Conservation (phyloP, 306 rosid species). For the Alnus glutinosa region DNA sequence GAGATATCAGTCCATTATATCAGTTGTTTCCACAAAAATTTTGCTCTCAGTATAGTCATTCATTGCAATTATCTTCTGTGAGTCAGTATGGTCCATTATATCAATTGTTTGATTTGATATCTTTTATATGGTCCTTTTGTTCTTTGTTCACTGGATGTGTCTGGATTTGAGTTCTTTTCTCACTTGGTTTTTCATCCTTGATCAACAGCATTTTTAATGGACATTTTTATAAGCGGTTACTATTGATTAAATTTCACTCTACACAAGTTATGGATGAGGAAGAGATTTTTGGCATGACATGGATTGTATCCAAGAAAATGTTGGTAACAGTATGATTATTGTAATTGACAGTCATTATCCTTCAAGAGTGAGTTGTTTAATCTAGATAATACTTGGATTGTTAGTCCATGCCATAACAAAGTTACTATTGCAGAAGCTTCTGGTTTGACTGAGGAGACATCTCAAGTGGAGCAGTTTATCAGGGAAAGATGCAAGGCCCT, state of each 20-base stretch:
- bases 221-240: neutral
- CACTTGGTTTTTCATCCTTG: neutral
- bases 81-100: neutral
- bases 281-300: neutral
- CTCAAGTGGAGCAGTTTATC: slow-evolving; percentile 73
- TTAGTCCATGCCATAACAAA: slow-evolving; percentile 67
- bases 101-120: neutral
- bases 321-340: neutral
- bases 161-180: neutral
- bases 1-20: neutral
- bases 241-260: neutral
- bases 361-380: neutral
- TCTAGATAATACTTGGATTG: neutral
- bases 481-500: slow-evolving; percentile 58
- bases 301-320: neutral
- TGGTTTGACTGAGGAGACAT: slow-evolving; percentile 65
- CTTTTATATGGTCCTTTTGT: neutral
- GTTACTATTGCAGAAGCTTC: slow-evolving; percentile 78
- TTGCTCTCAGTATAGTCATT: neutral
- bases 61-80: neutral
- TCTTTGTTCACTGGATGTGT: neutral
- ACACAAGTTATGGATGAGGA: neutral
- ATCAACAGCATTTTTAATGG: neutral
- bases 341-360: neutral
- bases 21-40: neutral